Percentiles rank a stretch among this genome's conserved stretches.
These are phyloP conservation scores for Tilletiaria anomala DNA, from an alignment of 1,284 basidiomycete genomes.

Conservation along the genomic window DNA sequence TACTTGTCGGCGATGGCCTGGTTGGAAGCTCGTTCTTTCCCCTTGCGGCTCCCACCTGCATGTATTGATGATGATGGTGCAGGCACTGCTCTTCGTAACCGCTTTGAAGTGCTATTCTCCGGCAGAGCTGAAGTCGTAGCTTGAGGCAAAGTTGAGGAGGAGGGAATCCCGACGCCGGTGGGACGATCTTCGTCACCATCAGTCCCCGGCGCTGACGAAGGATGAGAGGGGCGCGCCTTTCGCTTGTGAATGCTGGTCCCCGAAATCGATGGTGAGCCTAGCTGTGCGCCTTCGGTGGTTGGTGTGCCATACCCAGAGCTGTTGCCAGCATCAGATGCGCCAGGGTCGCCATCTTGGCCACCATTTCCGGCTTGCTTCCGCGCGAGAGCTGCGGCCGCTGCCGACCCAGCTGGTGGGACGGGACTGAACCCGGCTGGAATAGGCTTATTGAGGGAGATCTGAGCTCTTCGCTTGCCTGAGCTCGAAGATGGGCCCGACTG, in stretches of 20 bases:
- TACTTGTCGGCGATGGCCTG: slow-evolving; percentile 18
- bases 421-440: slow-evolving; percentile 6
- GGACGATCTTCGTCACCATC: too few relatives aligned
- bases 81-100: too few relatives aligned
- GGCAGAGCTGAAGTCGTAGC: too few relatives aligned
- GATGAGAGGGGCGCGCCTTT: slow-evolving; percentile 3
- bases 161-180: too few relatives aligned
- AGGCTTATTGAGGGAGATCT: slow-evolving; percentile 25
- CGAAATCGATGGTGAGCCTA: background rate
- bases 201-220: too few relatives aligned
- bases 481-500: too few relatives aligned
- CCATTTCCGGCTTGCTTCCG: background rate
- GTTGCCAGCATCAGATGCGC: too few relatives aligned
- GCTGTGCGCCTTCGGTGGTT: background rate
- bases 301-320: slow-evolving; percentile 8
- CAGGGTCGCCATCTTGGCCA: too few relatives aligned
- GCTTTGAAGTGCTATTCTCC: too few relatives aligned
- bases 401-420: slow-evolving; percentile 17
- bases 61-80: slow-evolving; percentile 2
- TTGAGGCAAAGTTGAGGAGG: too few relatives aligned
- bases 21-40: slow-evolving; percentile 8
- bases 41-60: slow-evolving; percentile 6
- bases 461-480: slow-evolving; percentile 15
- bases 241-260: slow-evolving; percentile 2
- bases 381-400: slow-evolving; percentile 20